Evolutionary conservation across 495 filamentous ascomycete species (phyloP).

Genomic region (Apodospora peruviana): DNA sequence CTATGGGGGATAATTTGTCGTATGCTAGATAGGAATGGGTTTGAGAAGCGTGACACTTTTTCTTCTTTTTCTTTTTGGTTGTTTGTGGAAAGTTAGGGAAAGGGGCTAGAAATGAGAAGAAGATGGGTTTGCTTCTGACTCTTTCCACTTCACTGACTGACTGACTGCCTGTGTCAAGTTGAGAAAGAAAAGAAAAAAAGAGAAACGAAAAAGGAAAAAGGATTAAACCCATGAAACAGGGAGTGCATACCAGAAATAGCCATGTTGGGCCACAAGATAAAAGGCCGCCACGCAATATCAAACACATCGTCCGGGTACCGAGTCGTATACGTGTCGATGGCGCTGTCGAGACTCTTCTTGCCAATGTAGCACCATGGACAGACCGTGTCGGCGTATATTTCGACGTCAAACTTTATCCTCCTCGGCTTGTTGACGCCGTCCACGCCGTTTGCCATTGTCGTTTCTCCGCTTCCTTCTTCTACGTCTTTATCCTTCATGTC

Average conservation of each 20-base stretch:
- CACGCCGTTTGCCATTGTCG: too few relatives aligned
- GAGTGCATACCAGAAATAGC: conserved; percentile 34
- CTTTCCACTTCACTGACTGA: too few relatives aligned
- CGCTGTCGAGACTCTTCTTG: conserved; percentile 61
- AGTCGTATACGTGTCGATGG: conserved; percentile 56
- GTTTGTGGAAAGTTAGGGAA: neutral
- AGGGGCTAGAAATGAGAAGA: neutral
- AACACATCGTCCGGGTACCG: conserved; percentile 56
- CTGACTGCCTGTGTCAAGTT: too few relatives aligned
- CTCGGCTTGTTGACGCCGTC: too few relatives aligned
- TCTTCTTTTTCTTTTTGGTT: neutral
- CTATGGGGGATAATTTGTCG: conserved; percentile 9
- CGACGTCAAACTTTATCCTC: conserved; percentile 48
- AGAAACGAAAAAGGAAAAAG: neutral
- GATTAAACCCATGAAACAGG: conserved; percentile 6
- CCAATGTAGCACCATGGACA: conserved; percentile 88
- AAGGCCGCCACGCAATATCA: conserved; percentile 66
- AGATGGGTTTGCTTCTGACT: too few relatives aligned
- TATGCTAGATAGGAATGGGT: conserved; percentile 4
- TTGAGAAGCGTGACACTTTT: neutral
- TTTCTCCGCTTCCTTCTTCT: too few relatives aligned
- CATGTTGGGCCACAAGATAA: conserved; percentile 65
- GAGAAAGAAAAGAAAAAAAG: conserved; percentile 1
- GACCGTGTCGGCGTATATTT: conserved; percentile 70
- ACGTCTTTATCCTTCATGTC: too few relatives aligned